Percentiles rank a stretch among this genome's conserved stretches.
Conservation (phyloP, 306 rosid species). For the Sphenostylis stenocarpa region DNA sequence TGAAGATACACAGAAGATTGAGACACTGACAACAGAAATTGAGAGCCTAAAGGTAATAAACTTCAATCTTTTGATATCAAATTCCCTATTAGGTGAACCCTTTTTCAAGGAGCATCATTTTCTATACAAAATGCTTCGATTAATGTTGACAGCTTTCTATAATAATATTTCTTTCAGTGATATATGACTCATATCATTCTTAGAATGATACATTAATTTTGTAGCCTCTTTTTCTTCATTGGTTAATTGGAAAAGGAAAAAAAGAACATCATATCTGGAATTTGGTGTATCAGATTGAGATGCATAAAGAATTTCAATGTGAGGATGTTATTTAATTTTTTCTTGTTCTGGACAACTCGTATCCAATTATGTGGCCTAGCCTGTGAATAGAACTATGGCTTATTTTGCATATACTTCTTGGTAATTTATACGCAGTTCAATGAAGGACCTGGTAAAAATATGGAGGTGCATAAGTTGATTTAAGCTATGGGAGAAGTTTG, state of each 20-base stretch:
- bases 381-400: neutral
- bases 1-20: constrained; percentile 71
- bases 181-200: constrained; percentile 6
- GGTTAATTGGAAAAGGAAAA: neutral
- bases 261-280: neutral
- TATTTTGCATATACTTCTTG: neutral
- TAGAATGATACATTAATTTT: neutral
- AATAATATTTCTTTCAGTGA: constrained; percentile 1
- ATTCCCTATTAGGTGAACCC: constrained; percentile 19
- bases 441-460: neutral
- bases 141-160: constrained; percentile 5
- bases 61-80: constrained; percentile 25
- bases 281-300: constrained; percentile 5
- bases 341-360: neutral
- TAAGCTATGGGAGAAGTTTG: neutral
- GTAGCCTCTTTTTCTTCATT: constrained; percentile 4
- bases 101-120: constrained; percentile 18
- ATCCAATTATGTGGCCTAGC: constrained; percentile 2
- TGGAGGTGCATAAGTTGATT: neutral
- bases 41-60: constrained; percentile 65
- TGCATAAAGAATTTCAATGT: constrained; percentile 7
- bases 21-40: constrained; percentile 57
- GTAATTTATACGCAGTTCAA: neutral
- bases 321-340: neutral
- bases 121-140: constrained; percentile 21